phyloP scores from a whole-genome alignment of 2,329 filamentous ascomycete genomes.

The Stemphylium beticola region DNA sequence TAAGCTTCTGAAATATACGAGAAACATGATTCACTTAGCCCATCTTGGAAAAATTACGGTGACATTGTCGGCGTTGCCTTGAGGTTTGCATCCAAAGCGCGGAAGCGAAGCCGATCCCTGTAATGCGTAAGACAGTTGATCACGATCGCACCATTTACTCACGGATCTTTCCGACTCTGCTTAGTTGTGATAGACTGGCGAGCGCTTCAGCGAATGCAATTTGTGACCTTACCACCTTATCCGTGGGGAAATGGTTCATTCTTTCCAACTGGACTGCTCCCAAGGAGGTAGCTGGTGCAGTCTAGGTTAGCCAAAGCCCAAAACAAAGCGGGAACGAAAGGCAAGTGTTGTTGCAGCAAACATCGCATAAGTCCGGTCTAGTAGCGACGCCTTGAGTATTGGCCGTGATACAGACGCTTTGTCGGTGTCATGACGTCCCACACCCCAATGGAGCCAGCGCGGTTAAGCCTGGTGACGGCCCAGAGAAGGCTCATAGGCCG shows the following conservation, averaged over 20 bases:
- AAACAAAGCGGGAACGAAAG: no score
- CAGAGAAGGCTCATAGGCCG: no score
- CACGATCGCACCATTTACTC: constrained; percentile 13
- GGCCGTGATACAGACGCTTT: background rate
- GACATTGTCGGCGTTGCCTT: background rate
- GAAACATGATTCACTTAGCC: background rate
- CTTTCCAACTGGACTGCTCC: no score
- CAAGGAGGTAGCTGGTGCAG: background rate
- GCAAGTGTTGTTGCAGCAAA: background rate
- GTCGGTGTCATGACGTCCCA: background rate
- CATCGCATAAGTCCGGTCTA: background rate
- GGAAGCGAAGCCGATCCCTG: background rate
- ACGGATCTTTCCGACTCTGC: background rate
- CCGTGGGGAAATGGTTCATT: background rate
- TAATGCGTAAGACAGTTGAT: constrained; percentile 2
- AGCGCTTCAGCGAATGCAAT: background rate
- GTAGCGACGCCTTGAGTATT: background rate
- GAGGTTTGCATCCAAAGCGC: constrained; percentile 9
- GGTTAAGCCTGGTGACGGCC: no score
- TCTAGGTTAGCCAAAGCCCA: background rate
- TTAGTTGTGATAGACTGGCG: background rate
- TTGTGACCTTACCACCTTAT: background rate
- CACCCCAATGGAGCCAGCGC: no score
- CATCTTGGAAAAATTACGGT: background rate
- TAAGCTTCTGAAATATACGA: background rate